Conservation (phyloP, 345 rosid species). For the Melaleuca alternifolia region DNA sequence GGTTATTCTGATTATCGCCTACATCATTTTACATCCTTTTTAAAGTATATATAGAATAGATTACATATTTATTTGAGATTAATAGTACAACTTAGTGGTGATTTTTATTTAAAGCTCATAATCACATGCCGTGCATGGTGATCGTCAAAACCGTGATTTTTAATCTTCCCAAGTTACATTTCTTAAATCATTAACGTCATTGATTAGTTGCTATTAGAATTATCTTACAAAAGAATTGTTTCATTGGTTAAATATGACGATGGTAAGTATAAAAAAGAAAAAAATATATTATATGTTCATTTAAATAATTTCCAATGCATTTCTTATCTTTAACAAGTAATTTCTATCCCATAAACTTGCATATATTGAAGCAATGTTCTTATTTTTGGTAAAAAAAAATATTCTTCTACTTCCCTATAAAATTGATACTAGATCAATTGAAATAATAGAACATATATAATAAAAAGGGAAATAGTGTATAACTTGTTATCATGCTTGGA, state of each 20-base stretch:
- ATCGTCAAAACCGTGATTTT: neutral
- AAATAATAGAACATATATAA: neutral
- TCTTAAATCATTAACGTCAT: neutral
- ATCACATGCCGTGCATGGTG: neutral
- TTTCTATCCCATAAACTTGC: fast-evolving
- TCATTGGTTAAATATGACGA: neutral
- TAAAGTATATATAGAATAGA: too few relatives aligned
- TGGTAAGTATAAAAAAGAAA: neutral
- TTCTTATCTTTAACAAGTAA: neutral
- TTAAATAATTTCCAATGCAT: neutral
- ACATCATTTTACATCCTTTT: neutral
- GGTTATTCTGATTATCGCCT: neutral
- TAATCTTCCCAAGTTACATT: neutral
- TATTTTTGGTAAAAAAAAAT: neutral
- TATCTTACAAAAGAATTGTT: neutral
- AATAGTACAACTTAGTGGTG: neutral
- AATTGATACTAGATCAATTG: neutral
- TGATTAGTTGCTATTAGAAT: neutral
- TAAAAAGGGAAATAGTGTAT: neutral
- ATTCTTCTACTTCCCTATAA: neutral
- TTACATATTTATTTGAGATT: neutral
- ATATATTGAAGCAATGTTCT: neutral
- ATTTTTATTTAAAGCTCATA: neutral
- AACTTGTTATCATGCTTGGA: neutral
- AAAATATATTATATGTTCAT: neutral